Percentiles rank a stretch among this genome's conserved stretches.
These are phyloP conservation scores for Suillus brevipes DNA, from an alignment of 768 basidiomycete genomes.

Conservation along the genomic window DNA sequence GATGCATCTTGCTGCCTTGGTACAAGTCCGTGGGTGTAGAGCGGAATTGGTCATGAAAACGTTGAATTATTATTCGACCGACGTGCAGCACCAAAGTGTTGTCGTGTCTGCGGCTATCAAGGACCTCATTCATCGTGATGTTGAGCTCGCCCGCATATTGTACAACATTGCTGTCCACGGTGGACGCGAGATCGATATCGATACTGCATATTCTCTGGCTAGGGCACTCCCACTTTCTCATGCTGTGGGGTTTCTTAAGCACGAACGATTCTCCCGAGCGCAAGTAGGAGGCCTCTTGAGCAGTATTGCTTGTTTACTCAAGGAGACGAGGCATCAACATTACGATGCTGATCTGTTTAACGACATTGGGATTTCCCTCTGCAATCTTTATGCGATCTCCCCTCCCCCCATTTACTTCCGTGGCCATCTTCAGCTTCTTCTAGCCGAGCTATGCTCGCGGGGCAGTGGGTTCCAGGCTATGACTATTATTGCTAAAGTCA, in stretches of 20 bases:
- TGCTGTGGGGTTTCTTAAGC: slow-evolving; percentile 37
- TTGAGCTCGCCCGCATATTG: slow-evolving; percentile 33
- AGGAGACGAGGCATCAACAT: slow-evolving; percentile 32
- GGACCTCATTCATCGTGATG: slow-evolving; percentile 29
- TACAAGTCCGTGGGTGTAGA: slow-evolving; percentile 27
- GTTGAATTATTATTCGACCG: slow-evolving; percentile 28
- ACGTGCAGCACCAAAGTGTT: slow-evolving; percentile 25
- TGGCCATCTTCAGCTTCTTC: slow-evolving; percentile 43
- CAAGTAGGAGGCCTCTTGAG: slow-evolving; percentile 40
- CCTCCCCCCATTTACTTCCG: slow-evolving; percentile 43
- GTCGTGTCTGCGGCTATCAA: slow-evolving; percentile 26
- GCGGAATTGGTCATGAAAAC: slow-evolving; percentile 31
- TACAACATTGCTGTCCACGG: slow-evolving; percentile 32
- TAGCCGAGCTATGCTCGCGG: slow-evolving; percentile 40
- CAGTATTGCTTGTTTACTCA: slow-evolving; percentile 40
- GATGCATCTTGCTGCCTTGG: slow-evolving; percentile 30
- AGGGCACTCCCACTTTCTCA: slow-evolving; percentile 23
- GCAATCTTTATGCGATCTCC: slow-evolving; percentile 35
- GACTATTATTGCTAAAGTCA: slow-evolving; percentile 41
- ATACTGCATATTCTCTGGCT: slow-evolving; percentile 32
- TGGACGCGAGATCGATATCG: slow-evolving; percentile 23
- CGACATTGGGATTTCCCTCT: slow-evolving; percentile 37
- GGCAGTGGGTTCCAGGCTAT: slow-evolving; percentile 39
- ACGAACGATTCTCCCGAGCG: slow-evolving; percentile 29
- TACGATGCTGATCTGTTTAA: slow-evolving; percentile 32